Evolutionary conservation across 2,329 filamentous ascomycete species (phyloP).

Genomic region (Colletotrichum incanum): DNA sequence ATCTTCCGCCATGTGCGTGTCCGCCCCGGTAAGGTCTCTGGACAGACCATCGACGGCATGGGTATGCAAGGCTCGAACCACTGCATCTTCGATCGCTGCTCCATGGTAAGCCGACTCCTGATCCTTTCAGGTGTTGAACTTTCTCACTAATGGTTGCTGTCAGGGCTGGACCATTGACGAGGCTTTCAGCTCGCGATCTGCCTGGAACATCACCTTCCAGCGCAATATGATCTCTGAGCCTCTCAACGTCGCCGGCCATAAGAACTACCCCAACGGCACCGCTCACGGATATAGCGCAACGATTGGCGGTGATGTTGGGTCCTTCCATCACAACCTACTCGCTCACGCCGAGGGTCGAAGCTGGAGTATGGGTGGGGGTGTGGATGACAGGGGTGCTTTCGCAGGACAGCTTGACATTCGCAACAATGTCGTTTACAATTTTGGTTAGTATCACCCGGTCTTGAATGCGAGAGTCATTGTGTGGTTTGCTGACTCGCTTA

Average conservation of each 20-base stretch:
- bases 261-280: slow-evolving; percentile 54
- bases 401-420: slow-evolving; percentile 52
- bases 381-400: slow-evolving; percentile 50
- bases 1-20: slow-evolving; percentile 49
- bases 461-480: fast-evolving
- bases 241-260: slow-evolving; percentile 54
- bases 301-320: slow-evolving; percentile 53
- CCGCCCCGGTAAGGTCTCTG: slow-evolving; percentile 50
- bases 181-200: slow-evolving; percentile 52
- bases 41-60: slow-evolving; percentile 53
- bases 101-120: slow-evolving; percentile 44
- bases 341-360: slow-evolving; percentile 52
- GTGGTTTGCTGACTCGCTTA: background rate
- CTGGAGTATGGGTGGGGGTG: slow-evolving; percentile 55
- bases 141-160: background rate
- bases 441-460: slow-evolving; percentile 44
- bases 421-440: slow-evolving; percentile 56
- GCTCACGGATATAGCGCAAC: slow-evolving; percentile 49
- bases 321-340: slow-evolving; percentile 54
- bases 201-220: slow-evolving; percentile 54
- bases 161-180: slow-evolving; percentile 54
- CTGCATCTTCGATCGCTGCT: slow-evolving; percentile 54
- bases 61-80: slow-evolving; percentile 54
- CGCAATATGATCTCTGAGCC: slow-evolving; percentile 55
- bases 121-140: background rate